Base-by-base conservation (phyloP, 2,329 filamentous ascomycete species). In the Talaromyces sp. region DNA sequence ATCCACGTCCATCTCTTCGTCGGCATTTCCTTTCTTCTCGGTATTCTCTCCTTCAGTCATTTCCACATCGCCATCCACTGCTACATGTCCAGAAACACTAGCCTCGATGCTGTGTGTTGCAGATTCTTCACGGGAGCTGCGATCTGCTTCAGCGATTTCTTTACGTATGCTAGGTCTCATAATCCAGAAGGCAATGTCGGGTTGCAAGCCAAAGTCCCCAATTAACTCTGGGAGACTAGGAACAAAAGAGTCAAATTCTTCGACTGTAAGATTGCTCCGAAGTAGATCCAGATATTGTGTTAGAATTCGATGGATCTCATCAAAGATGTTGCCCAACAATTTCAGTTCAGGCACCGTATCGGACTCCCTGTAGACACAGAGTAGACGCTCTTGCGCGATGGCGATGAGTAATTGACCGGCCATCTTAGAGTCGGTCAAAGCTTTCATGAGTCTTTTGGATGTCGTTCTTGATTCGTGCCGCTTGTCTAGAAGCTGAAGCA, bases 231-330 rank as follows among this genome's bases (percentile, higher is more conserved):
- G 81, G 49, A 97, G 86, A 35, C 87, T 86, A 1, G 95, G 95
- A 6, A 98, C 88, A 19, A 90, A 84, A 2, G 82, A 80, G 72
- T 96, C 90, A 67, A 97, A 98, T 22, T 93, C 87, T 43, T 89
- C 86, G 0, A 87, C 83, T 0, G 89, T 84, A 35, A 97, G 79
- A 72, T 93, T 96, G 74, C 87, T 91, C 73, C 90, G 90, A 37
- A 99, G 84, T 7, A 97, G 85, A 72, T 98, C 95, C 19, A 98
- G 84, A 73, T 96, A 99, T 72, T 97, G 93, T 27, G 88, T 86
- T 27, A 98, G 84, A 9, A 93, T 89, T 66, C 91, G 87, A 70
- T 97, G 92, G 22, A 96, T 90, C 74, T 97, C 93, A 74, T 99
- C 95, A 61, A 96, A 86, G 69, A 97, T 89, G 61, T 92, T 92